Conservation (phyloP, 768 basidiomycete genomes). For the Grammothele lineata region DNA sequence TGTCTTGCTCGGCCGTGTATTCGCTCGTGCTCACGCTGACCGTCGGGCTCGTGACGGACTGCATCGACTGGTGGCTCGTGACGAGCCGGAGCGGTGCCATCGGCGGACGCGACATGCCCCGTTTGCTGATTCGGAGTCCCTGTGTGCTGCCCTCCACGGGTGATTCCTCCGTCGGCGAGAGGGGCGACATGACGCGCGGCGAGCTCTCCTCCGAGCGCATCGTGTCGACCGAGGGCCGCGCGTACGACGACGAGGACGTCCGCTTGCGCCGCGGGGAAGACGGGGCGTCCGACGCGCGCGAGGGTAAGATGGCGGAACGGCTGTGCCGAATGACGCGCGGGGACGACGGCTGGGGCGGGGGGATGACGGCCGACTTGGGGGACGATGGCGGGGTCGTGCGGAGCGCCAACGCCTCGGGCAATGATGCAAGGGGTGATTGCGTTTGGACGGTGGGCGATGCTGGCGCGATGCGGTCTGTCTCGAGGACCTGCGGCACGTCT, state of each 20-base stretch:
- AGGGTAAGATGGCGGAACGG: conserved; percentile 14
- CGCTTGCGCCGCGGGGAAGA: conserved; percentile 6
- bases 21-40: conserved; percentile 16
- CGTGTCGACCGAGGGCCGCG: conserved; percentile 15
- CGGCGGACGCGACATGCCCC: background rate
- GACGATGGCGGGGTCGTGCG: conserved; percentile 16
- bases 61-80: conserved; percentile 26
- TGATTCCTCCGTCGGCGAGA: conserved; percentile 35
- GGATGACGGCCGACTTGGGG: conserved; percentile 10
- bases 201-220: conserved; percentile 23
- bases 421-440: conserved; percentile 10
- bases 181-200: conserved; percentile 33
- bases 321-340: conserved; percentile 14
- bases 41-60: conserved; percentile 25
- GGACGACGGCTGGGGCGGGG: conserved; percentile 5
- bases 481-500: too few relatives aligned
- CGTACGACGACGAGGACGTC: conserved; percentile 5
- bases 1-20: conserved; percentile 38
- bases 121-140: conserved; percentile 11
- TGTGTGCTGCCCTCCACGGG: conserved; percentile 19
- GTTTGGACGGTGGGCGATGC: conserved; percentile 3
- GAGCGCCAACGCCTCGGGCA: conserved; percentile 9
- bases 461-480: conserved; percentile 1
- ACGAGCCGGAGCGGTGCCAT: conserved; percentile 12
- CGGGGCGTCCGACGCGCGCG: conserved; percentile 1